Evolutionary conservation across 768 basidiomycete species (phyloP).

Genomic region (Pholiota microspora): DNA sequence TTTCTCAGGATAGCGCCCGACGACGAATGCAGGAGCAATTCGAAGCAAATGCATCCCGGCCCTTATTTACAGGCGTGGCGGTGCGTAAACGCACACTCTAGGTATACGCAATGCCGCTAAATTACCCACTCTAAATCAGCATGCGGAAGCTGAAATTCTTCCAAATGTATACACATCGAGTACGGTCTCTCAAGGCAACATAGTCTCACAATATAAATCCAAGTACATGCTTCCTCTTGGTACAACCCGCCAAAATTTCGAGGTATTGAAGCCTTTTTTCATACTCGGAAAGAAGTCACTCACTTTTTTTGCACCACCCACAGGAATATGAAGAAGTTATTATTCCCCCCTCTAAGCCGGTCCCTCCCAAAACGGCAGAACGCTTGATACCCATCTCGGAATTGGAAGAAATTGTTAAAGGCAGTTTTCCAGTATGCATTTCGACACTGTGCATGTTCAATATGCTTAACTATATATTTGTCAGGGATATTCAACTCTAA

Average conservation of each 20-base stretch:
- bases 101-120: not conserved
- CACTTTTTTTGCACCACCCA: not conserved
- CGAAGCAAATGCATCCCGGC: slow-evolving; percentile 59
- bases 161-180: slow-evolving; percentile 90
- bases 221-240: slow-evolving; percentile 84
- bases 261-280: slow-evolving; percentile 44
- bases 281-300: not conserved
- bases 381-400: slow-evolving; percentile 68
- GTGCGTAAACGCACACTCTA: slow-evolving; percentile 32
- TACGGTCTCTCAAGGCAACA: slow-evolving; percentile 52
- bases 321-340: slow-evolving; percentile 89
- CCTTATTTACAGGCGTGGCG: slow-evolving; percentile 56
- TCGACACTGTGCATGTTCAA: not conserved
- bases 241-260: slow-evolving; percentile 62
- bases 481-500: slow-evolving; percentile 84
- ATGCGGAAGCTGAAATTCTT: slow-evolving; percentile 55
- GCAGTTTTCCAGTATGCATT: slow-evolving; percentile 76
- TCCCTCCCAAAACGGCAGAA: slow-evolving; percentile 74
- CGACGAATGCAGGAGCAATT: slow-evolving; percentile 62
- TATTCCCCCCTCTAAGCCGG: slow-evolving; percentile 77
- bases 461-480: not conserved
- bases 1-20: slow-evolving; percentile 48
- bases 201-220: slow-evolving; percentile 70
- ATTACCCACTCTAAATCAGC: slow-evolving; percentile 33
- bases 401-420: slow-evolving; percentile 72